Evolutionary conservation across 495 filamentous ascomycete species (phyloP).

Genomic region (Oidiodendron maius): DNA sequence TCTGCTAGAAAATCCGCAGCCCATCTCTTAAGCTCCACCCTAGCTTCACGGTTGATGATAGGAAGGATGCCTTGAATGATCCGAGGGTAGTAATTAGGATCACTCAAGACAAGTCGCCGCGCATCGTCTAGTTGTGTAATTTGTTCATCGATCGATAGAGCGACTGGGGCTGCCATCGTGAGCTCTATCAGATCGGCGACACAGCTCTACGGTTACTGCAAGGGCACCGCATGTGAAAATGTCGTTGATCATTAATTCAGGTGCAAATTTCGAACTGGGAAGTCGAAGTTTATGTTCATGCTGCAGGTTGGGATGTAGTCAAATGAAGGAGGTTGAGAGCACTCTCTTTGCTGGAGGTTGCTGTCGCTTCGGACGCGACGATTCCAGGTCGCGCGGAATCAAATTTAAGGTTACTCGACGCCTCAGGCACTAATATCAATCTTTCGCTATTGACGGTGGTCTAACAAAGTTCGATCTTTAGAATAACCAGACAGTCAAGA

Average conservation of each 20-base stretch:
- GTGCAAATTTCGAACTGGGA: constrained; percentile 1
- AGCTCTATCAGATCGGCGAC: constrained; percentile 11
- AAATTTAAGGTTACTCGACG: too few relatives aligned
- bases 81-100: constrained; percentile 77
- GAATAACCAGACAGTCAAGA: too few relatives aligned
- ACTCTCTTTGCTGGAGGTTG: constrained; percentile 2
- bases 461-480: too few relatives aligned
- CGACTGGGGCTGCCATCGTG: constrained; percentile 34
- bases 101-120: constrained; percentile 77
- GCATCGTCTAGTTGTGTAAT: constrained; percentile 80
- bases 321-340: background rate
- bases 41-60: constrained; percentile 70
- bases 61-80: constrained; percentile 87
- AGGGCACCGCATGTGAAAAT: constrained; percentile 10
- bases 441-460: too few relatives aligned
- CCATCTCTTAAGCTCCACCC: constrained; percentile 85
- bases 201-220: constrained; percentile 11
- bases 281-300: constrained; percentile 1
- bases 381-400: too few relatives aligned
- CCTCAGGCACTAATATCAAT: background rate
- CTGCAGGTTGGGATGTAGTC: background rate
- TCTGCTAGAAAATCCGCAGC: constrained; percentile 94
- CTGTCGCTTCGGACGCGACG: constrained; percentile 2
- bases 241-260: constrained; percentile 5
- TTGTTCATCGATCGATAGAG: constrained; percentile 60